A percentile compares a stretch with the other conserved stretches of the same genome.
These are phyloP conservation scores for Xerocomus minutiporus DNA, from an alignment of 1,284 basidiomycete species.

Conservation along the genomic window DNA sequence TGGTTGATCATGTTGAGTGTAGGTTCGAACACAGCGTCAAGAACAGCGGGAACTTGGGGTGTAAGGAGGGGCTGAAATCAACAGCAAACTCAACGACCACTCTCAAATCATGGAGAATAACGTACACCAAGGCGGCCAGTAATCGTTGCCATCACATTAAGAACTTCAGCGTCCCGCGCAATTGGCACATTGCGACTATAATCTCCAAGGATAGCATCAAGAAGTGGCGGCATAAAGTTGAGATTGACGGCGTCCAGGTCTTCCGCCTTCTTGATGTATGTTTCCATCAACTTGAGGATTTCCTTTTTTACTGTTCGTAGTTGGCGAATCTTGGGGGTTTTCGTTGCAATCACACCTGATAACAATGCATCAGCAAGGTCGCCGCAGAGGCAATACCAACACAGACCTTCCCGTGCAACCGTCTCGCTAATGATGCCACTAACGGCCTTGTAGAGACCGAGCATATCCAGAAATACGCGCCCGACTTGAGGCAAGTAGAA, in stretches of 20 bases:
- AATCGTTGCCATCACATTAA: conserved; percentile 99
- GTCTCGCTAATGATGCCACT: conserved; percentile 97
- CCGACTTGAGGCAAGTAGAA: conserved; percentile 98
- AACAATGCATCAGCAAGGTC: conserved; percentile 3
- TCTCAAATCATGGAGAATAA: conserved; percentile 11
- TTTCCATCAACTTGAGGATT: conserved; percentile 95
- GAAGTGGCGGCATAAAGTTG: conserved; percentile 91
- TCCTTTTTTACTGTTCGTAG: conserved; percentile 99
- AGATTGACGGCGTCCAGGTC: conserved; percentile 90
- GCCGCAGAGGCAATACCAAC: neutral
- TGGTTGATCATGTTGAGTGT: conserved; percentile 99
- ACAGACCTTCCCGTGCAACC: conserved; percentile 78
- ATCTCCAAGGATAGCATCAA: conserved; percentile 96
- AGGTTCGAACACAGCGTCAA: conserved; percentile 97
- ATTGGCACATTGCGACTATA: conserved; percentile 93
- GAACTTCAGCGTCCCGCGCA: conserved; percentile 94
- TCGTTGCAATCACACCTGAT: conserved; percentile 86
- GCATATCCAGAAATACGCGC: conserved; percentile 96
- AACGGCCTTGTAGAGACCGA: conserved; percentile 96
- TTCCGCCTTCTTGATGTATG: conserved; percentile 95
- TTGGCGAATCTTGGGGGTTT: conserved; percentile 94
- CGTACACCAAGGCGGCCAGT: conserved; percentile 81
- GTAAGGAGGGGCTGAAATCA: conserved; percentile 68
- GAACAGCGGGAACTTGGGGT: conserved; percentile 92
- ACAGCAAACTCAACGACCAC: conserved; percentile 10